Evolutionary conservation across 164 flowering plant genomes (phyloP).

Genomic region (Saururus chinensis): DNA sequence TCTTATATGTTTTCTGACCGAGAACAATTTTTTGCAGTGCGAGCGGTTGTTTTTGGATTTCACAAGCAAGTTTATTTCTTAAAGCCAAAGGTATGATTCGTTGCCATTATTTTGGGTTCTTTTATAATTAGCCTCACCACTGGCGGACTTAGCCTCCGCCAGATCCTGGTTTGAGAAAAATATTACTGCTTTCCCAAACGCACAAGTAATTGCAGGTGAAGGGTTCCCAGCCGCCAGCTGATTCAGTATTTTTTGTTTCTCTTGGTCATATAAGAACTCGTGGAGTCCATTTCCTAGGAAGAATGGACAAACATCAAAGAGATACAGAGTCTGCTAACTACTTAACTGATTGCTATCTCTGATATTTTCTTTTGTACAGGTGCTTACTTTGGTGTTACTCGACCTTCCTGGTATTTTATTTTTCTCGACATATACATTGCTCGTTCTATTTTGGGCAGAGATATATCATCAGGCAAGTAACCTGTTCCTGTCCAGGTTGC

Average conservation of each 20-base stretch:
- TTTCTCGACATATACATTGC: constrained; percentile 91
- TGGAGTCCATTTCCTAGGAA: too few species aligned
- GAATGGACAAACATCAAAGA: too few species aligned
- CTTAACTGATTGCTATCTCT: background rate
- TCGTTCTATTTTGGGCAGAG: constrained; percentile 98
- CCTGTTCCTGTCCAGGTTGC: background rate
- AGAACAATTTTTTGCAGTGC: constrained; percentile 39
- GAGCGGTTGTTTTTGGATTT: constrained; percentile 87
- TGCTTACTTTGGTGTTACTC: constrained; percentile 41
- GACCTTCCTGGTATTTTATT: constrained; percentile 87
- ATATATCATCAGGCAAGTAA: constrained; percentile 88
- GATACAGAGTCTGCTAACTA: too few species aligned
- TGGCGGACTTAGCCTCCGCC: too few species aligned
- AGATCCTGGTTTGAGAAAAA: too few species aligned
- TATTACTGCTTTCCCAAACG: background rate
- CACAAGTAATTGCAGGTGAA: background rate
- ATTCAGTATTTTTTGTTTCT: too few species aligned
- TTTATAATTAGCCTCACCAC: background rate
- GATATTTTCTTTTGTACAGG: constrained; percentile 31
- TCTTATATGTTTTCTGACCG: constrained; percentile 1
- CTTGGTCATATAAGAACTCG: too few species aligned
- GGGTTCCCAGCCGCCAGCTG: too few species aligned
- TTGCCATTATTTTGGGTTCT: background rate
- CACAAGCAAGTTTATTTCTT: constrained; percentile 67
- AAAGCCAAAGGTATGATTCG: constrained; percentile 53